A percentile compares a stretch with the other conserved stretches of the same genome.
phyloP scores from a whole-genome alignment of 2,329 filamentous ascomycete genomes.

The Aspergillus sp. region DNA sequence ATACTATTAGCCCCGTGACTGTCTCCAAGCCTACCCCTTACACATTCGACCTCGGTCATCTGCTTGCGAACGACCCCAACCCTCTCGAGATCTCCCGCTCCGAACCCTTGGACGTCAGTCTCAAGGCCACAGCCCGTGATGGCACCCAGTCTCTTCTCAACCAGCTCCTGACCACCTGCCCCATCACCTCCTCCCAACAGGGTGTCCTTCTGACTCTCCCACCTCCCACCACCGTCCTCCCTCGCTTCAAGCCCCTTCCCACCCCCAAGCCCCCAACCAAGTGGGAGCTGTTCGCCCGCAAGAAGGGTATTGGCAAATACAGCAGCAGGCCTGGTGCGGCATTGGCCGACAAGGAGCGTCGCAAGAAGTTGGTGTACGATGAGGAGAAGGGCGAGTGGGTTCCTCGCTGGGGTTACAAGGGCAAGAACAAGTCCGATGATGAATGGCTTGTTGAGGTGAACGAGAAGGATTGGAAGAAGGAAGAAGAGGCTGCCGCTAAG shows the following conservation, averaged over 20 bases:
- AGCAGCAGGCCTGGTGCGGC: conserved; percentile 62
- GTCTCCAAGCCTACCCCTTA: conserved; percentile 85
- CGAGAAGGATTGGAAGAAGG: conserved; percentile 70
- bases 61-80: conserved; percentile 85
- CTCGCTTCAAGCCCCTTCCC: conserved; percentile 90
- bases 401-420: conserved; percentile 93
- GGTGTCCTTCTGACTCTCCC: conserved; percentile 82
- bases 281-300: conserved; percentile 94
- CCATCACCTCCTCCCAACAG: conserved; percentile 65
- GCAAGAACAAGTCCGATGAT: conserved; percentile 76
- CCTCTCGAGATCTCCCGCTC: conserved; percentile 63
- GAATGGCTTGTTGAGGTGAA: conserved; percentile 95
- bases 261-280: conserved; percentile 80
- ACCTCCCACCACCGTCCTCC: conserved; percentile 66
- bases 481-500: conserved; percentile 57
- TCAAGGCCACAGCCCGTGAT: conserved; percentile 77
- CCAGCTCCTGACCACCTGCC: conserved; percentile 87
- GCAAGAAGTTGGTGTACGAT: conserved; percentile 75
- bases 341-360: conserved; percentile 66
- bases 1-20: conserved; percentile 52
- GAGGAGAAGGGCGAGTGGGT: conserved; percentile 85
- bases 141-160: conserved; percentile 91
- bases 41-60: conserved; percentile 86
- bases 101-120: conserved; percentile 61
- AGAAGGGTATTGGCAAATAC: conserved; percentile 87